A percentile compares a stretch with the other conserved stretches of the same genome.
These are phyloP conservation scores for Aspergillus sclerotialis DNA, from an alignment of 2,329 filamentous ascomycete genomes.

Conservation along the genomic window DNA sequence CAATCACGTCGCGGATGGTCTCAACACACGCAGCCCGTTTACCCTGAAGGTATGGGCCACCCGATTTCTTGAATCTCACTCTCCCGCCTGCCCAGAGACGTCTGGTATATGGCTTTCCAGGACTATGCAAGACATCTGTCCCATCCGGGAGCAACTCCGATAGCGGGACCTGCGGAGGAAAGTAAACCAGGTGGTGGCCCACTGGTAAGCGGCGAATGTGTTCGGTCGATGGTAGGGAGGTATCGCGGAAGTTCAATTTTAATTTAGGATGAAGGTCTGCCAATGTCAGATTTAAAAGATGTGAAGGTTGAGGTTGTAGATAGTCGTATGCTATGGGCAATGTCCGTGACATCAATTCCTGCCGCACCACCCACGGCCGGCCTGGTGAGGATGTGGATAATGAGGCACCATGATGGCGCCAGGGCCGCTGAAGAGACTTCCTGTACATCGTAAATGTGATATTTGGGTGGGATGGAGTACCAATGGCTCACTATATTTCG, in stretches of 20 bases:
- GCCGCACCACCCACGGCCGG: no score
- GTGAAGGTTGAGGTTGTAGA: constrained; percentile 54
- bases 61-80: constrained; percentile 46
- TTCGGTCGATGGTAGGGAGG: constrained; percentile 27
- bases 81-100: constrained; percentile 87
- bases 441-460: no score
- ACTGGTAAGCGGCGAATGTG: constrained; percentile 21
- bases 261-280: constrained; percentile 45
- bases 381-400: no score
- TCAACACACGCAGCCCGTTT: constrained; percentile 39
- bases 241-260: constrained; percentile 15
- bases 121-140: constrained; percentile 72
- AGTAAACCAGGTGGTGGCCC: constrained; percentile 81
- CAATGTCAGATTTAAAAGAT: constrained; percentile 60
- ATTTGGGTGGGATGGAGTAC: no score
- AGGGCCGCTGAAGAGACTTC: constrained; percentile 1
- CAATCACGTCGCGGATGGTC: constrained; percentile 39
- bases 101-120: constrained; percentile 62
- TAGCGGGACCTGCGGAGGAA: constrained; percentile 61
- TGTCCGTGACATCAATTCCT: constrained; percentile 42
- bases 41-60: constrained; percentile 24
- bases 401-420: constrained; percentile 21
- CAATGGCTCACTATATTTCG: no score
- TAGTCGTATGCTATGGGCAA: constrained; percentile 49
- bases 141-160: constrained; percentile 69